Evolutionary conservation across 345 rosid species (phyloP).

Genomic region (Arabis alpina): DNA sequence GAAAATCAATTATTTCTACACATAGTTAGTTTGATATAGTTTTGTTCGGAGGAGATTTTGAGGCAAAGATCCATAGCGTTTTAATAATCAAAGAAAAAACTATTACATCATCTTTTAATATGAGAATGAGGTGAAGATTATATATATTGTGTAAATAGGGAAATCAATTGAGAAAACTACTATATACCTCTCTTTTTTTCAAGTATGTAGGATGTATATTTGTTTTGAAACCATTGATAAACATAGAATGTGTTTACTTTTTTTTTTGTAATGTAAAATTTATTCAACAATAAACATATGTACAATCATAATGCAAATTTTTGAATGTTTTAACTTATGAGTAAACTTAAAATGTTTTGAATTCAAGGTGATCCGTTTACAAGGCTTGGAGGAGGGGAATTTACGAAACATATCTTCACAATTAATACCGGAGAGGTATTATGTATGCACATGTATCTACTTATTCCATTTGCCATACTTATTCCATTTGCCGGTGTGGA

Average conservation of each 20-base stretch:
- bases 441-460: no score
- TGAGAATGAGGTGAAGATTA: neutral
- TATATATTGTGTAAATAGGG: neutral
- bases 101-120: neutral
- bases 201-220: neutral
- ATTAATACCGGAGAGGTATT: slow-evolving; percentile 71
- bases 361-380: slow-evolving; percentile 60
- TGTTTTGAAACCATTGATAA: no score
- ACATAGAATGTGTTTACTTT: no score
- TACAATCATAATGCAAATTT: no score
- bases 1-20: no score
- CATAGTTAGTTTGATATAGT: no score
- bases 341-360: no score
- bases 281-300: no score
- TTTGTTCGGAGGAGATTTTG: neutral
- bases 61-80: neutral
- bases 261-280: neutral
- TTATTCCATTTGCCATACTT: no score
- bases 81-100: no score
- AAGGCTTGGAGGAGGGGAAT: slow-evolving; percentile 66
- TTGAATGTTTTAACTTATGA: no score
- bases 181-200: neutral
- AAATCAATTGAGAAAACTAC: neutral
- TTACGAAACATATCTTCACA: slow-evolving; percentile 59
- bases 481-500: no score